Base-by-base conservation (phyloP, 228 moss, liverwort and hornwort species). In the Sphagnum magellanicum region DNA sequence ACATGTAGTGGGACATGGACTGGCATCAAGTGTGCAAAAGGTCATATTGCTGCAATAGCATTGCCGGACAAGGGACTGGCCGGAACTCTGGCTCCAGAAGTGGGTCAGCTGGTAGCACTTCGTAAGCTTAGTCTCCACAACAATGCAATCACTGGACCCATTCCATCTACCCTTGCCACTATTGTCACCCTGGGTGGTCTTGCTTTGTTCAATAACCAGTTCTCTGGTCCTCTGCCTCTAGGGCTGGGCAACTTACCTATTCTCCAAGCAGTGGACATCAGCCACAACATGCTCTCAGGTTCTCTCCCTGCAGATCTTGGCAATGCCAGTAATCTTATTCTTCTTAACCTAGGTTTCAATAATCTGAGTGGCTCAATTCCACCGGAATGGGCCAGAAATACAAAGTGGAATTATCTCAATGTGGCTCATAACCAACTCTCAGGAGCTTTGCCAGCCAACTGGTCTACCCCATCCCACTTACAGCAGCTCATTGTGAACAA, bases 41-140 rank as follows among this genome's bases (percentile, higher is more conserved):
- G 95, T 8, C 77, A 77, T 8, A 85, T 95, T n/a, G 70, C 75
- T 2, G 78, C 74, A 17, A 79, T 95, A 1, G 74, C 80, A 4
- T 79, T 95, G 16, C 72, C 95, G 0, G 81, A 80, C 6, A 87
- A 83, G 72, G 71, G 85, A 6, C 67, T 95, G 16, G 13, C 71
- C 1, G 95, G 95, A 3, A 66, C 74, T 0, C 73, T 95, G 6
- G 80, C 84, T 0, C 14, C 82, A 6, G 92, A 92, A 50, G 63
- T 95, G 49, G 92, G 95, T 5, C 74, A 83, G 55, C 92, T 95
- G 1, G 83, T 85, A 0, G 78, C 74, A 0, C 75, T 92, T 0
- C 85, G 89, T 4, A 95, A 90, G 83, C 63, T 95, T 49, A 92
- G 90, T 0, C 49, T 95, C 0, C 95, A 90, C 10, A 66, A 88